Evolutionary conservation across 176 grass and related monocot genomes (phyloP).

Genomic region (Lolium rigidum): DNA sequence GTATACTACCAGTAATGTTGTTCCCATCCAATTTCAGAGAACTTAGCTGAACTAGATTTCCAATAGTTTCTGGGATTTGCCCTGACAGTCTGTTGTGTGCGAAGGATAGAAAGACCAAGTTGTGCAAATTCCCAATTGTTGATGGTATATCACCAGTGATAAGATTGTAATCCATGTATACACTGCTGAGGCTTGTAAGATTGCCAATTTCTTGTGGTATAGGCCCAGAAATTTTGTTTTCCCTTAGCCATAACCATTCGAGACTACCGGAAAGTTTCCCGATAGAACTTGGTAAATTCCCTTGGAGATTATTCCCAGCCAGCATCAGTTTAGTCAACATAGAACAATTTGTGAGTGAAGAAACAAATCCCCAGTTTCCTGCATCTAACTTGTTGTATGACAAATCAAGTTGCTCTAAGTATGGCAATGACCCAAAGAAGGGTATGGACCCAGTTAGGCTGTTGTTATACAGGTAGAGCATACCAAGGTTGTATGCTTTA

Average conservation of each 20-base stretch:
- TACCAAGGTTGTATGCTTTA: slow-evolving; percentile 29
- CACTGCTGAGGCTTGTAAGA: slow-evolving; percentile 14
- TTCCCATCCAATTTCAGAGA: slow-evolving; percentile 41
- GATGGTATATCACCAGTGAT: slow-evolving; percentile 52
- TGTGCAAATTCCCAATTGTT: slow-evolving; percentile 46
- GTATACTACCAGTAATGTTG: slow-evolving; percentile 47
- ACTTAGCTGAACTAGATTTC: slow-evolving; percentile 50
- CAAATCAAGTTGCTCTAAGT: neutral
- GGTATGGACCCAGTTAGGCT: slow-evolving; percentile 37
- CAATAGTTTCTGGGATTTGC: slow-evolving; percentile 32
- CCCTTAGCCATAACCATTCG: slow-evolving; percentile 23
- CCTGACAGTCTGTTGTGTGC: slow-evolving; percentile 48
- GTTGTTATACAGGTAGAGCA: neutral
- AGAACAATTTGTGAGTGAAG: slow-evolving; percentile 43
- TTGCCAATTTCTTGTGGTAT: slow-evolving; percentile 50
- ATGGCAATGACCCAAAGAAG: slow-evolving; percentile 38
- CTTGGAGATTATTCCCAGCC: slow-evolving; percentile 39
- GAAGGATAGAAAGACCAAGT: slow-evolving; percentile 41
- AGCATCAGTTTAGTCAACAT: neutral
- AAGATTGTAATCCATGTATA: slow-evolving; percentile 48
- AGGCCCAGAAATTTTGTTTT: slow-evolving; percentile 45
- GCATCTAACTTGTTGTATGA: slow-evolving; percentile 45
- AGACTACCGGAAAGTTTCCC: slow-evolving; percentile 46
- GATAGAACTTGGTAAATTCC: slow-evolving; percentile 27
- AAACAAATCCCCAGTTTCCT: slow-evolving; percentile 25